A percentile compares a stretch with the other conserved stretches of the same genome.
Conservation (phyloP, 2,329 filamentous ascomycete species). For the Fusarium paranaense region DNA sequence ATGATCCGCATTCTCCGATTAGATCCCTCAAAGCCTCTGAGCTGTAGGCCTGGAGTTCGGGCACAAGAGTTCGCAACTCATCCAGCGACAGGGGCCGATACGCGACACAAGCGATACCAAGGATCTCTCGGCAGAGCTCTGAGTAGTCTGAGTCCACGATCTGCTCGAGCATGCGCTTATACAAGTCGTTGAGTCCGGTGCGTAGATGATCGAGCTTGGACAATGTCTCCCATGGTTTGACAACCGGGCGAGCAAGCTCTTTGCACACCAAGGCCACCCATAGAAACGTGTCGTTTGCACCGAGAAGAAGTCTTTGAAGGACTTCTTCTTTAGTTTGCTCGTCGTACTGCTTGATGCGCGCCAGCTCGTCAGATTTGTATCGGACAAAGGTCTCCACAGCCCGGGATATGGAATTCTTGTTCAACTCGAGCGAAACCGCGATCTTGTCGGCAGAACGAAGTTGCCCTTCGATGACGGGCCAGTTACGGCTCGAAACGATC, state of each 20-base stretch:
- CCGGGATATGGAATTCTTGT: conserved; percentile 46
- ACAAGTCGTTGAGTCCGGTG: conserved; percentile 50
- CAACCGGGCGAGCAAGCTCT: conserved; percentile 4
- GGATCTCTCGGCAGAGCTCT: conserved; percentile 48
- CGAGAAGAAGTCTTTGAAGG: conserved; percentile 34
- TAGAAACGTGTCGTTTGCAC: conserved; percentile 52
- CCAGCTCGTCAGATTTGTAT: conserved; percentile 48
- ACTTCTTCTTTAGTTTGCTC: conserved; percentile 8
- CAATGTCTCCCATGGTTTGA: conserved; percentile 17
- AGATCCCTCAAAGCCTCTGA: conserved; percentile 40
- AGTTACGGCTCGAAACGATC: conserved; percentile 56
- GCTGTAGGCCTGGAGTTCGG: conserved; percentile 4
- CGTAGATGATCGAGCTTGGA: conserved; percentile 44
- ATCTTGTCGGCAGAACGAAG: conserved; percentile 50
- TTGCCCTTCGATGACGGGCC: conserved; percentile 49
- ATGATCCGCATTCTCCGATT: conserved; percentile 52
- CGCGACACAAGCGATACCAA: conserved; percentile 46
- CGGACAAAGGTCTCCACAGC: conserved; percentile 52
- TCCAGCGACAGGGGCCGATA: conserved; percentile 52
- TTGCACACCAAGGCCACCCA: conserved; percentile 43
- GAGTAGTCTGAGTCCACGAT: conserved; percentile 46
- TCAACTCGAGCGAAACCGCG: conserved; percentile 52
- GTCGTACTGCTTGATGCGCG: conserved; percentile 26
- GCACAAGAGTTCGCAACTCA: conserved; percentile 47
- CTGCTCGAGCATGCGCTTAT: conserved; percentile 52